A percentile compares a stretch with the other conserved stretches of the same genome.
phyloP scores from a whole-genome alignment of 2,329 filamentous ascomycete species.

The Aureobasidium sp. region DNA sequence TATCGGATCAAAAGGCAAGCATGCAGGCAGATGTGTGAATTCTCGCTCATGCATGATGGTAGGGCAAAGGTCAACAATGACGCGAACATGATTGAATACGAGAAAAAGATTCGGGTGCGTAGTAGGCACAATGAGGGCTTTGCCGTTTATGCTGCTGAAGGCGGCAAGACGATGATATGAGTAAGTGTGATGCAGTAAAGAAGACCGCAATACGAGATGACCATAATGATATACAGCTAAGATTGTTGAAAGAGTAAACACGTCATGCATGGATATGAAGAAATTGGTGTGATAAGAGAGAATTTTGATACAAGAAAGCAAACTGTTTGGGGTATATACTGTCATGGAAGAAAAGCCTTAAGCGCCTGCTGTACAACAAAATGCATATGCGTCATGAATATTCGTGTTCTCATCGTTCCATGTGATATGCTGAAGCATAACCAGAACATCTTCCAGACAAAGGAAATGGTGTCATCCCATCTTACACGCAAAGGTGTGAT shows the following conservation, averaged over 20 bases:
- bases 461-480: background rate
- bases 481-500: background rate
- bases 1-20: background rate
- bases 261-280: background rate
- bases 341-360: background rate
- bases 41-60: background rate
- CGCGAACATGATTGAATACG: background rate
- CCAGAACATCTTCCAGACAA: background rate
- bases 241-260: background rate
- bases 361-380: conserved; percentile 8
- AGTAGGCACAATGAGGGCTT: background rate
- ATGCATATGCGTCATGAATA: background rate
- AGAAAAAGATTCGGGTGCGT: background rate
- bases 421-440: background rate
- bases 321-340: conserved; percentile 6
- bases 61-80: background rate
- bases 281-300: background rate
- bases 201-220: background rate
- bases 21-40: background rate
- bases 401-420: conserved; percentile 1
- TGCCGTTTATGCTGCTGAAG: background rate
- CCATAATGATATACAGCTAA: background rate
- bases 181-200: background rate
- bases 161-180: background rate
- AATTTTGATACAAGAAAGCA: background rate